Conservation (phyloP, 2,329 filamentous ascomycete species). For the Botrytis elliptica region DNA sequence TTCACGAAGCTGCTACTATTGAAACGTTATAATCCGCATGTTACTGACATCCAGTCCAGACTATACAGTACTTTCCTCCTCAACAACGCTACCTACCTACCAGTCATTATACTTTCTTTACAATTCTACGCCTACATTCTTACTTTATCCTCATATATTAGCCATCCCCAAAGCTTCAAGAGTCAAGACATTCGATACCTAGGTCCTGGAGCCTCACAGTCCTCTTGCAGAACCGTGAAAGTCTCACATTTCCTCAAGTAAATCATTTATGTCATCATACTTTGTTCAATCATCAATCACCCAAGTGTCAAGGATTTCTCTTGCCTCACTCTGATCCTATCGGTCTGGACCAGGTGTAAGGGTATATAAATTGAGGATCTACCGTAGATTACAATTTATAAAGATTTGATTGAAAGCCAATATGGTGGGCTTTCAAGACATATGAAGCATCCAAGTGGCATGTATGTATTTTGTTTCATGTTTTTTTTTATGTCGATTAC, state of each 20-base stretch:
- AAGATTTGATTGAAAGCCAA: neutral
- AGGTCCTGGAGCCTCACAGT: neutral
- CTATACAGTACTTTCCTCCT: neutral
- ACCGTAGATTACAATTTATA: neutral
- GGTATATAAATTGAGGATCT: neutral
- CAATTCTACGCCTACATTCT: neutral
- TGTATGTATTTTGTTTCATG: neutral
- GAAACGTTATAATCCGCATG: neutral
- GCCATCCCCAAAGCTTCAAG: neutral
- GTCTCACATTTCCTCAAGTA: constrained; percentile 4
- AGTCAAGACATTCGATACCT: neutral
- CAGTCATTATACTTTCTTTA: neutral
- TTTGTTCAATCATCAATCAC: neutral
- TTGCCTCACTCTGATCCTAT: neutral
- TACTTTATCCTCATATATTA: neutral
- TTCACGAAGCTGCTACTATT: neutral
- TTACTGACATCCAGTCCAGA: neutral
- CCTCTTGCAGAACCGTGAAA: neutral
- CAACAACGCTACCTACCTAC: neutral
- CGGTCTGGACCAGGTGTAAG: neutral
- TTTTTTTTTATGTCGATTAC: neutral
- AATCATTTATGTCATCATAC: constrained; percentile 3
- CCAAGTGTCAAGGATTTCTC: constrained; percentile 2
- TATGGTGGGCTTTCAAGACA: constrained; percentile 1
- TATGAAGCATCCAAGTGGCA: neutral